phyloP scores from a whole-genome alignment of 768 basidiomycete species.

The Suillus brevipes region DNA sequence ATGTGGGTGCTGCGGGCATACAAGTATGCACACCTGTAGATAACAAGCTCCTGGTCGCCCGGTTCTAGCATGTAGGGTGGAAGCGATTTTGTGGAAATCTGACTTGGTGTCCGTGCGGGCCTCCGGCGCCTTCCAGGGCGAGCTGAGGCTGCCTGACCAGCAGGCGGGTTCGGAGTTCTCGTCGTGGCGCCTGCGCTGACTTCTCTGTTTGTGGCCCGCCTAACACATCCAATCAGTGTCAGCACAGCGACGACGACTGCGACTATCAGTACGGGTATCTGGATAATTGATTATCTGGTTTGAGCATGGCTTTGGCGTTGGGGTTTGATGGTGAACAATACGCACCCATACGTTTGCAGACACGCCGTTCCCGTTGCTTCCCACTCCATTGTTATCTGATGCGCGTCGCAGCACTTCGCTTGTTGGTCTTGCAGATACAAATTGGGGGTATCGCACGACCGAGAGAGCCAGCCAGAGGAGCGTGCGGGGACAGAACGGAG shows the following conservation, averaged over 20 bases:
- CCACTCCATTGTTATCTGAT: neutral
- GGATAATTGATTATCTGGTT: neutral
- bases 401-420: neutral
- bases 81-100: constrained; percentile 75
- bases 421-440: constrained; percentile 11
- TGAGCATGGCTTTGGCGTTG: neutral
- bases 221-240: constrained; percentile 23
- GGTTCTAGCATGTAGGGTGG: constrained; percentile 85
- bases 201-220: constrained; percentile 16
- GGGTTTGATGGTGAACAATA: constrained; percentile 1
- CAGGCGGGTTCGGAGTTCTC: constrained; percentile 3
- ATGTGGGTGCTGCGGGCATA: neutral
- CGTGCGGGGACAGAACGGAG: neutral
- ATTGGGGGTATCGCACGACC: neutral
- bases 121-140: constrained; percentile 36
- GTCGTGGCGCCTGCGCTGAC: neutral
- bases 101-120: constrained; percentile 67
- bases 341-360: constrained; percentile 28
- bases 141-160: constrained; percentile 15
- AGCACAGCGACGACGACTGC: constrained; percentile 22
- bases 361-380: neutral
- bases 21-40: constrained; percentile 44
- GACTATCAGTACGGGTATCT: constrained; percentile 32
- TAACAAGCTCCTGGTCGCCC: constrained; percentile 78
- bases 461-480: constrained; percentile 1